Base-by-base conservation (phyloP, 108 stramenopile species). In the Cylindrotheca fusiformis region DNA sequence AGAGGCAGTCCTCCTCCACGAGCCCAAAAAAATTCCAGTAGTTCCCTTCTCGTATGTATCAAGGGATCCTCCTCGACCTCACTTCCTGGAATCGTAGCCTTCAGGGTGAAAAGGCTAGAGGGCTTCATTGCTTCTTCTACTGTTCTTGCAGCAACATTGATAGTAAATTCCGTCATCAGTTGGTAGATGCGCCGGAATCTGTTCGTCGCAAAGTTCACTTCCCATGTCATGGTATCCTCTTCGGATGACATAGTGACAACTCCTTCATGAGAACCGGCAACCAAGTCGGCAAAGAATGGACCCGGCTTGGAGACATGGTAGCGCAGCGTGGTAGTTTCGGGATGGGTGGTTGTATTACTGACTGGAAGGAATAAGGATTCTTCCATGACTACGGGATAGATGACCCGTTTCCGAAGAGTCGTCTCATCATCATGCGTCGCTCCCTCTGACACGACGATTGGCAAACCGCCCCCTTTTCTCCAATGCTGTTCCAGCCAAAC, bases 401-500 rank as follows among this genome's bases (percentile, higher is more conserved):
- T 72, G 2, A 59, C 62, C 32, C 76, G 33, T 41, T 63, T 65
- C 66, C 17, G 28, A 20, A 14, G 31, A 48, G 52, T 27, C 46
- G 48, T 14, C 22, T 46, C 18, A 32, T 1, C 14, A 10, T 32
- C 12, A 18, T 8, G 12, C 4, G 23, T 6, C 26, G 12, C 2
- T 4, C 8, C 8, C 32, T 32, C 48, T 12, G 59, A 22, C 44
- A 74, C 50, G 18, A 67, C 0, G 23, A 79, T 71, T 3, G 78
- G 78, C 48, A 79, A 58, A 17, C 78, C 78, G 1, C 78, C 74
- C 12, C 78, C 78, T 46, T 58, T 65, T 53, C 31, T 66, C 78
- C 78, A 79, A 51, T 75, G 74, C 27, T 79, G 48, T 10, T 74
- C 65, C 63, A 79, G 24, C 78, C 78, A 79, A 17, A 74, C 74